Percentiles rank a stretch among this genome's conserved stretches.
Evolutionary conservation across 2,329 filamentous ascomycete species (phyloP).

Genomic region (Septoria linicola): DNA sequence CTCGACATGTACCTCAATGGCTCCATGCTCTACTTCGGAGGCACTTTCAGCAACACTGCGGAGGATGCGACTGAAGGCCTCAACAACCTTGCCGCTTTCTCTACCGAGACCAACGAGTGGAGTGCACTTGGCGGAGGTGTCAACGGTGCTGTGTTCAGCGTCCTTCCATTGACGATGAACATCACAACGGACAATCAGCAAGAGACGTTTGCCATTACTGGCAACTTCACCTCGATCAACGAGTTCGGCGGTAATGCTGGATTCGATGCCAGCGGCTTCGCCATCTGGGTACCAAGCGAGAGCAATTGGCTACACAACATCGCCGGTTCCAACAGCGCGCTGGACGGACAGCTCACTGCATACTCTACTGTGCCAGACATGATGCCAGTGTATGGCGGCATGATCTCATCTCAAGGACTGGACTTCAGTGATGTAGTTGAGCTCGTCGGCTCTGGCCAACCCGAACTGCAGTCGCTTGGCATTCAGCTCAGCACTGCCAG

Average conservation of each 20-base stretch:
- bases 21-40: slow-evolving; percentile 73
- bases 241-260: slow-evolving; percentile 64
- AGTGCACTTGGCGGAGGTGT: slow-evolving; percentile 78
- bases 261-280: slow-evolving; percentile 70
- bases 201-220: slow-evolving; percentile 74
- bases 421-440: slow-evolving; percentile 70
- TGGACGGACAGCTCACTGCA: slow-evolving; percentile 72
- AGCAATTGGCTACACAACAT: slow-evolving; percentile 87
- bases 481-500: slow-evolving; percentile 51
- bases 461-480: slow-evolving; percentile 50
- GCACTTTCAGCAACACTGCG: slow-evolving; percentile 75
- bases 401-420: slow-evolving; percentile 72
- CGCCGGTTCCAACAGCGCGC: slow-evolving; percentile 58
- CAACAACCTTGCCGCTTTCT: slow-evolving; percentile 74
- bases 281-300: slow-evolving; percentile 84
- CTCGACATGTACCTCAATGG: slow-evolving; percentile 66
- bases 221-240: slow-evolving; percentile 72
- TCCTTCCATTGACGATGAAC: slow-evolving; percentile 79
- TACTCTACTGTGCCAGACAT: slow-evolving; percentile 64
- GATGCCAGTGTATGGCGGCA: slow-evolving; percentile 74
- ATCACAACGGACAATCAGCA: slow-evolving; percentile 67
- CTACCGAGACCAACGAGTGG: slow-evolving; percentile 69
- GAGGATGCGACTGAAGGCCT: slow-evolving; percentile 63
- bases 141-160: slow-evolving; percentile 70
- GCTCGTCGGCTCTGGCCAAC: slow-evolving; percentile 51